phyloP scores from a whole-genome alignment of 352 stramenopile species.

The Globisporangium lucens region DNA sequence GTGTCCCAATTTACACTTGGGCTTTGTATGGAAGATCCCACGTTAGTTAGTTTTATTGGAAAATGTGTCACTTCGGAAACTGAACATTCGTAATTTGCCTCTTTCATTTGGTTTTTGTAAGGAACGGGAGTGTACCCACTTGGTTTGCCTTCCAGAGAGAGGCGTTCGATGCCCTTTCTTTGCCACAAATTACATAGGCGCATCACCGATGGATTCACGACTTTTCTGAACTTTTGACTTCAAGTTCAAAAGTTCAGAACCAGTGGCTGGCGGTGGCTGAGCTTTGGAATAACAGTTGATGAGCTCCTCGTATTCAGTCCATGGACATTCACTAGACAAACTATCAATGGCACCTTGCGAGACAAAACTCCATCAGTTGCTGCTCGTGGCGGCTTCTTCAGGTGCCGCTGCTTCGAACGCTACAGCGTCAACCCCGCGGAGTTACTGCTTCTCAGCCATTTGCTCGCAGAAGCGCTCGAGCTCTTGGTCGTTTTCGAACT shows the following conservation, averaged over 20 bases:
- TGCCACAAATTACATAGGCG: background rate
- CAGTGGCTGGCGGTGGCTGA: background rate
- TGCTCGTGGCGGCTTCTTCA: conserved; percentile 5
- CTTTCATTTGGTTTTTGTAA: background rate
- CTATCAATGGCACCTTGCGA: background rate
- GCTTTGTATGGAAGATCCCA: background rate
- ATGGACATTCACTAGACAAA: background rate
- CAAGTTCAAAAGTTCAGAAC: background rate
- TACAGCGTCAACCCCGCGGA: background rate
- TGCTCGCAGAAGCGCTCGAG: conserved; percentile 19
- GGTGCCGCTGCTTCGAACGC: background rate
- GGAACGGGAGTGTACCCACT: background rate
- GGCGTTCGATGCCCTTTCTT: background rate
- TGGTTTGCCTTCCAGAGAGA: background rate
- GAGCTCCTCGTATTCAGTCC: background rate
- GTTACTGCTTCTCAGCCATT: background rate
- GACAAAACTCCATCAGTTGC: background rate
- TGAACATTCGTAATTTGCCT: background rate
- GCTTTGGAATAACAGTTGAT: background rate
- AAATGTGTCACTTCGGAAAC: background rate
- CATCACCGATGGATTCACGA: background rate
- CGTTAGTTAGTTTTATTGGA: too few relatives aligned
- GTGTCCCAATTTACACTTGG: background rate
- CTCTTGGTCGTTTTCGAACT: conserved; percentile 46
- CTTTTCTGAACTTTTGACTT: background rate